Base-by-base conservation (phyloP, 352 stramenopile species). In the Globisporangium cystogenes region DNA sequence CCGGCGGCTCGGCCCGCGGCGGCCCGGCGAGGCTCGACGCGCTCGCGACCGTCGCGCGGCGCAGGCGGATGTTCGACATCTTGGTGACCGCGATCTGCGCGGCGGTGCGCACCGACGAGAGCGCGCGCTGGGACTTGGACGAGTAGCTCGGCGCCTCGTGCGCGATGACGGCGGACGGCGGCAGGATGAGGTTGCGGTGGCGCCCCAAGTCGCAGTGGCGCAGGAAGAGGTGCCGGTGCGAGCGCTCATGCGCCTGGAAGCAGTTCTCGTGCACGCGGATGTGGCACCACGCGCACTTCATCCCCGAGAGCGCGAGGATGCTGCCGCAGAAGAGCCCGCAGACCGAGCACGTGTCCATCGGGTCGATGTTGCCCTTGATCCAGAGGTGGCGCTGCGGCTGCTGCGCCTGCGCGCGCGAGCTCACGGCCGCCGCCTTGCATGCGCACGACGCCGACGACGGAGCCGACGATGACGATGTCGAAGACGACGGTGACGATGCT, bases 241-340 rank as follows among this genome's bases (percentile, higher is more conserved):
- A 52, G 3, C 40, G 51, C 1, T 48, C 55, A 39, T 81, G 41
- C 5, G 67, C 57, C 58, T 74, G 63, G 57, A 87, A 91, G 53
- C 82, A 91, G 29, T 86, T 77, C 55, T 91, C 82, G 48, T 93
- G 82, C 39, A 93, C 81, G 24, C 78, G 78, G 5, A 76, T 66
- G 51, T 93, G 82, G 60, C 82, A 93, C 82, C 82, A 93, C 15
- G 79, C 69, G 62, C 82, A 93, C 48, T 91, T 87, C 37, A 91
- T 74, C 31, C 79, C 82, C 26, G 76, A 91, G 2, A 91, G 70
- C 27, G 82, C 78, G 43, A 93, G 76, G 57, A 93, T 86, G 55
- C 76, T 90, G 20, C 82, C 80, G 48, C 82, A 91, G 27, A 93
- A 90, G 12, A 90, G 55, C 4, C 81, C 82, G 41, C 82, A 93